Evolutionary conservation across 1,284 basidiomycete genomes (phyloP).

Genomic region (Pseudozyma tsukubaensis): DNA sequence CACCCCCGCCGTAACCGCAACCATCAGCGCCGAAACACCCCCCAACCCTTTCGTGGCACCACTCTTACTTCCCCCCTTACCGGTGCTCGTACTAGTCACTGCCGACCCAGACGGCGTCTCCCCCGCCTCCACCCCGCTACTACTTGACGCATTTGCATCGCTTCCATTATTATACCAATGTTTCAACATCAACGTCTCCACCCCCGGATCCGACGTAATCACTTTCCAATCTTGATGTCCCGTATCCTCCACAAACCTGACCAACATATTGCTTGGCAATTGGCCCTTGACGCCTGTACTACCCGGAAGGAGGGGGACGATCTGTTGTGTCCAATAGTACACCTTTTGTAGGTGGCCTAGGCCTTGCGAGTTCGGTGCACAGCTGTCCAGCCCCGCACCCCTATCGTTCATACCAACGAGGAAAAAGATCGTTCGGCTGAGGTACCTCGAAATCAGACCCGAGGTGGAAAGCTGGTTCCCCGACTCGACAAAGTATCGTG

Average conservation of each 20-base stretch:
- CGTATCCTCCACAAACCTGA: conserved; percentile 39
- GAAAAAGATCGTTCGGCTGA: conserved; percentile 51
- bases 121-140: conserved; percentile 20
- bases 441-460: conserved; percentile 35
- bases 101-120: conserved; percentile 8
- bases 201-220: conserved; percentile 53
- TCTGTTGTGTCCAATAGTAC: conserved; percentile 55
- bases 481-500: conserved; percentile 37
- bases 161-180: conserved; percentile 46
- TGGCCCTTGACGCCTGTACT: conserved; percentile 30
- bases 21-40: not conserved
- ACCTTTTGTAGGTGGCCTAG: conserved; percentile 55
- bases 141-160: conserved; percentile 20
- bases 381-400: conserved; percentile 34
- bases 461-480: conserved; percentile 3
- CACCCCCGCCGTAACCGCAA: not conserved
- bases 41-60: too few species aligned
- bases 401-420: conserved; percentile 56
- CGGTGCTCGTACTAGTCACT: not conserved
- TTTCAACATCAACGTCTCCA: conserved; percentile 56
- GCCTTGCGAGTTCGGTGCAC: conserved; percentile 58
- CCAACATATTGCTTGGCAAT: conserved; percentile 42
- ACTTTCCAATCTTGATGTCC: conserved; percentile 55
- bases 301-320: conserved; percentile 49
- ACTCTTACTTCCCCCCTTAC: not conserved